Conservation (phyloP, 768 basidiomycete genomes). For the Hirschioporus abietinus region DNA sequence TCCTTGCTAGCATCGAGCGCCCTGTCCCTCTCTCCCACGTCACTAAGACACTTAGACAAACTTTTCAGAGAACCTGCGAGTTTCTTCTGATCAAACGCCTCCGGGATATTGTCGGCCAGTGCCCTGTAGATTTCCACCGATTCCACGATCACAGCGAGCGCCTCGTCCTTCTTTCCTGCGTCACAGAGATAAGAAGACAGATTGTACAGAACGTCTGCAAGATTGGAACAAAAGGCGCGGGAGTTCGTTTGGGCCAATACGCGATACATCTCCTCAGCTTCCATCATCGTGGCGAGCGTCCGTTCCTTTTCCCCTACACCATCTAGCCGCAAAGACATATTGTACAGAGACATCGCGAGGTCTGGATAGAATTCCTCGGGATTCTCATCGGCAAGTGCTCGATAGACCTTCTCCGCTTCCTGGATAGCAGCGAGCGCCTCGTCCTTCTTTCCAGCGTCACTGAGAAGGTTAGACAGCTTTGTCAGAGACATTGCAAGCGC, state of each 20-base stretch:
- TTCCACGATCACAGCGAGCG: conserved; percentile 7
- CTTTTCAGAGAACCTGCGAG: conserved; percentile 6
- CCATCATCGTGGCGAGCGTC: too few relatives aligned
- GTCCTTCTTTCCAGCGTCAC: conserved; percentile 4
- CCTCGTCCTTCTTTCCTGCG: conserved; percentile 9
- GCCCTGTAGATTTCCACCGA: conserved; percentile 4
- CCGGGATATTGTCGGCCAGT: background rate
- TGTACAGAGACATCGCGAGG: conserved; percentile 10
- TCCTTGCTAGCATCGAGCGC: conserved; percentile 8
- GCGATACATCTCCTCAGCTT: too few relatives aligned
- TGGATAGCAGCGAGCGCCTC: conserved; percentile 9
- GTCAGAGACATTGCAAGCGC: conserved; percentile 3
- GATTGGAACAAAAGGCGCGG: too few relatives aligned
- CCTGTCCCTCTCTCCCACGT: conserved; percentile 5
- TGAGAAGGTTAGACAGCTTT: conserved; percentile 6
- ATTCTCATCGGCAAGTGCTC: background rate
- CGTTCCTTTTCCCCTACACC: too few relatives aligned
- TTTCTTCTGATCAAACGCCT: conserved; percentile 1
- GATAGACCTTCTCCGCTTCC: conserved; percentile 7
- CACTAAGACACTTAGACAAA: conserved; percentile 8
- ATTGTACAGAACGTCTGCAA: too few relatives aligned
- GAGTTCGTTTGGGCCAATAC: too few relatives aligned
- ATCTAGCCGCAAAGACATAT: conserved; percentile 7
- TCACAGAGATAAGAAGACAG: conserved; percentile 6
- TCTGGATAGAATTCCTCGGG: conserved; percentile 8